Evolutionary conservation across 495 filamentous ascomycete species (phyloP).

Genomic region (Pyrenopolyporus hunteri): DNA sequence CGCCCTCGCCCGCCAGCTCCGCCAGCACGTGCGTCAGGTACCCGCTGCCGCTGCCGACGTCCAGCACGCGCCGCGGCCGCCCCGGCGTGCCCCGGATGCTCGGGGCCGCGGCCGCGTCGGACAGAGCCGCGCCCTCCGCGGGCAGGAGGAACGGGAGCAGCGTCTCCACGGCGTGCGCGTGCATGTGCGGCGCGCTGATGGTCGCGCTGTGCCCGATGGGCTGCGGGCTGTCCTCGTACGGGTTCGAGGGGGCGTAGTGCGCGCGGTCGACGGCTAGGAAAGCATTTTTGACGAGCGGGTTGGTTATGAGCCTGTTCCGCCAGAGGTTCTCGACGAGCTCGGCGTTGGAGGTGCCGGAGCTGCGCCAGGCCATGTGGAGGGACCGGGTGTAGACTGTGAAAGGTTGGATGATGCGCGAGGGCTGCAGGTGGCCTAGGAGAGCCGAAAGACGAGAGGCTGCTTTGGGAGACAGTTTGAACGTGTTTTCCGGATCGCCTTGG

Average conservation of each 20-base stretch:
- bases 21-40: constrained; percentile 92
- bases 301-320: constrained; percentile 71
- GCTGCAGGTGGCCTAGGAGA: constrained; percentile 4
- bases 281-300: constrained; percentile 72
- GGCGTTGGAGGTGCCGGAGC: constrained; percentile 76
- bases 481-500: not conserved
- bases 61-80: constrained; percentile 64
- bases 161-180: constrained; percentile 76
- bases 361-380: constrained; percentile 83
- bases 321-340: constrained; percentile 82
- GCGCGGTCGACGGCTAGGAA: constrained; percentile 88
- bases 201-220: constrained; percentile 86
- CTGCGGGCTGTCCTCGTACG: constrained; percentile 93
- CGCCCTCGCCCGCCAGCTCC: constrained; percentile 68
- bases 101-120: constrained; percentile 34
- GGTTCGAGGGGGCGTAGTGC: constrained; percentile 69
- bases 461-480: constrained; percentile 13
- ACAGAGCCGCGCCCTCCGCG: no score
- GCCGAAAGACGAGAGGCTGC: constrained; percentile 4
- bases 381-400: not conserved
- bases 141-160: constrained; percentile 66
- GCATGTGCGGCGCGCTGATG: constrained; percentile 98
- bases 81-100: constrained; percentile 38
- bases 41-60: constrained; percentile 88
- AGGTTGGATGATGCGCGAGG: not conserved